Conservation (phyloP, 1,139 yeast genomes). For the Taphrina populina region DNA sequence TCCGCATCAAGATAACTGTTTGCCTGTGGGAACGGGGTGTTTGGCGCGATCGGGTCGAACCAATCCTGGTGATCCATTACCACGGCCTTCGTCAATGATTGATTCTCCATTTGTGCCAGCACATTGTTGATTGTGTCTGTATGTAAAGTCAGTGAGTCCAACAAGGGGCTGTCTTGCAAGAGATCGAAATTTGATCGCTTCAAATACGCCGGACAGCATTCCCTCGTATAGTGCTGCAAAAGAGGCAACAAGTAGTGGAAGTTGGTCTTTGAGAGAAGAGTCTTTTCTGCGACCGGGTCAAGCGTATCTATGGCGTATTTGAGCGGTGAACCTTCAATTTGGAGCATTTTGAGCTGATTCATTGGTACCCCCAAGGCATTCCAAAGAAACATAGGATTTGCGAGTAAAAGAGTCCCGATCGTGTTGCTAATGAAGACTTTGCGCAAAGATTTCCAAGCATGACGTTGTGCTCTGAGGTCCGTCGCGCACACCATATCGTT, state of each 20-base stretch:
- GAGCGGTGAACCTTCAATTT: slow-evolving; percentile 54
- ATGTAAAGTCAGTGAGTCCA: slow-evolving; percentile 71
- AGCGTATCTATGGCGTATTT: slow-evolving; percentile 73
- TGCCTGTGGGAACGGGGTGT: slow-evolving; percentile 49
- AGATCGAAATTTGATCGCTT: slow-evolving; percentile 57
- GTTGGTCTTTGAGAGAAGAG: slow-evolving; percentile 67
- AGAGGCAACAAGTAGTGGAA: slow-evolving; percentile 74
- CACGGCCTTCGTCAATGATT: slow-evolving; percentile 69
- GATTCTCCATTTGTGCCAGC: slow-evolving; percentile 60
- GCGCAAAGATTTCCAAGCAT: slow-evolving; percentile 63
- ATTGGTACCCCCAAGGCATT: slow-evolving; percentile 84
- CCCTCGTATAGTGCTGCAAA: slow-evolving; percentile 59
- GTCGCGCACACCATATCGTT: slow-evolving; percentile 58
- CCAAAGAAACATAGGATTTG: slow-evolving; percentile 82
- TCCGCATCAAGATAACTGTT: slow-evolving; percentile 55
- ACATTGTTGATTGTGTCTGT: slow-evolving; percentile 79
- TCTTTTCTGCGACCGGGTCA: slow-evolving; percentile 67
- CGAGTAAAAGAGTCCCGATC: slow-evolving; percentile 64
- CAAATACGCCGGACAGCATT: slow-evolving; percentile 75
- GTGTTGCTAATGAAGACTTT: slow-evolving; percentile 71
- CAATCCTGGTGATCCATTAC: slow-evolving; percentile 94
- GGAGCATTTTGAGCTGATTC: slow-evolving; percentile 79
- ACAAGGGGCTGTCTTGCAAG: slow-evolving; percentile 43
- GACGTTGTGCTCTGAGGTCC: slow-evolving; percentile 60
- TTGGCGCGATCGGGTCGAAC: slow-evolving; percentile 48